These are phyloP conservation scores for Solanum pinnatisectum DNA, from an alignment of 257 asterid species.

Conservation along the genomic window DNA sequence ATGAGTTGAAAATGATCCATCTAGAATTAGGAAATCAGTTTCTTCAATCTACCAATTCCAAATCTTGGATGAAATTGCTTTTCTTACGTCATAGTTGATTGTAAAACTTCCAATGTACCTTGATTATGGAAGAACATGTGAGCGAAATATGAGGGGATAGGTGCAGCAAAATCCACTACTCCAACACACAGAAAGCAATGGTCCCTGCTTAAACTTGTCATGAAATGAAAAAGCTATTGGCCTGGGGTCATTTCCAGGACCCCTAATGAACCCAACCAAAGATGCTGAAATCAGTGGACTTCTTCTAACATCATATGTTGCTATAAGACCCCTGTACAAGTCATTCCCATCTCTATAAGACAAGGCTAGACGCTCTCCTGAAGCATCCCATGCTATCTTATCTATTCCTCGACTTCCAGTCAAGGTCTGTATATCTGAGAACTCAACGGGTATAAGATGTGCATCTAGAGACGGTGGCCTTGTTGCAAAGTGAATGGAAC, in stretches of 20 bases:
- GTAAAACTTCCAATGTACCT: neutral
- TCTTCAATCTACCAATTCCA: neutral
- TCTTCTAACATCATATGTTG: conserved; percentile 80
- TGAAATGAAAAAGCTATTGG: conserved; percentile 81
- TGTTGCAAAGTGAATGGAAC: conserved; percentile 87
- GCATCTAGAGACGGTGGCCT: conserved; percentile 95
- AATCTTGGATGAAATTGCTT: neutral
- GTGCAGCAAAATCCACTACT: conserved; percentile 96
- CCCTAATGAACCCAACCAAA: conserved; percentile 89
- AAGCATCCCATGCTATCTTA: conserved; percentile 97
- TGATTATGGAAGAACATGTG: conserved; percentile 33
- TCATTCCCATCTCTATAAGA: conserved; percentile 84
- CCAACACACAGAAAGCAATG: conserved; percentile 98
- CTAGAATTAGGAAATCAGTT: neutral
- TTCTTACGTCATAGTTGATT: neutral
- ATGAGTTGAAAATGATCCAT: neutral
- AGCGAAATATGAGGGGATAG: conserved; percentile 81
- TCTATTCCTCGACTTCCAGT: conserved; percentile 72
- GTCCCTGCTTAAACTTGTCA: conserved; percentile 83
- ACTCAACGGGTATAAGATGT: conserved; percentile 85
- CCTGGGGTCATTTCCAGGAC: conserved; percentile 90
- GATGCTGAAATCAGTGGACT: conserved; percentile 77
- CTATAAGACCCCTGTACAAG: conserved; percentile 75
- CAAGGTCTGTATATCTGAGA: conserved; percentile 74
- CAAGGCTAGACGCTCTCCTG: conserved; percentile 91